phyloP scores from a whole-genome alignment of 2,329 filamentous ascomycete genomes.

The Cladophialophora chaetospira region DNA sequence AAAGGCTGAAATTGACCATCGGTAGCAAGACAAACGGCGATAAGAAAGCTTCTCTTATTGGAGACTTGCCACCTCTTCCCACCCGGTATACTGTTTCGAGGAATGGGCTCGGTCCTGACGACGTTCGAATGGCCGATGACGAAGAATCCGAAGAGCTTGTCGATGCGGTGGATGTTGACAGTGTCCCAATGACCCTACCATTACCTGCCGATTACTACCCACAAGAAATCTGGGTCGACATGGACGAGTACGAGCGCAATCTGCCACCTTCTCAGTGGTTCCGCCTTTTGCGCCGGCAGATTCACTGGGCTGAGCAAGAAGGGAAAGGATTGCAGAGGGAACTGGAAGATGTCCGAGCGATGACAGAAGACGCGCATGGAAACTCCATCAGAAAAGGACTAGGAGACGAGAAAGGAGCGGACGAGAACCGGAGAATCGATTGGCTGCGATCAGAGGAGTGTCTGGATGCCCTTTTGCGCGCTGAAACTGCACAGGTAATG shows the following conservation, averaged over 20 bases:
- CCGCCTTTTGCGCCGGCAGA: constrained; percentile 49
- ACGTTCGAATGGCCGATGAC: constrained; percentile 36
- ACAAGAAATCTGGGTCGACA: constrained; percentile 43
- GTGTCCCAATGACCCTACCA: constrained; percentile 39
- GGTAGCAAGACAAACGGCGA: constrained; percentile 30
- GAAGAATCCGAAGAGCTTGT: constrained; percentile 29
- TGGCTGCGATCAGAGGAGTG: constrained; percentile 30
- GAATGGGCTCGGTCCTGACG: constrained; percentile 32
- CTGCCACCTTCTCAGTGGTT: constrained; percentile 48
- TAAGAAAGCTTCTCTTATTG: constrained; percentile 24
- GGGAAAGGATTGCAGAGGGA: constrained; percentile 42
- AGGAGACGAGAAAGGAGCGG: constrained; percentile 30
- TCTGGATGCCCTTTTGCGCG: constrained; percentile 25
- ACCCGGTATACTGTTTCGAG: constrained; percentile 21
- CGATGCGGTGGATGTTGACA: constrained; percentile 39
- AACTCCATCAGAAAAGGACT: constrained; percentile 20
- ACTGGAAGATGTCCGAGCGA: constrained; percentile 24
- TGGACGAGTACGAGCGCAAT: constrained; percentile 47
- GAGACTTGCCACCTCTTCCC: constrained; percentile 32
- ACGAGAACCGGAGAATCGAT: constrained; percentile 28
- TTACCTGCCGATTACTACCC: constrained; percentile 35
- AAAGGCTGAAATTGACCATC: constrained; percentile 33
- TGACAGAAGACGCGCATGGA: constrained; percentile 28
- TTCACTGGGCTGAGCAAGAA: constrained; percentile 52
- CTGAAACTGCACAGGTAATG: constrained; percentile 19